Conservation (phyloP, 768 basidiomycete genomes). For the Termitomyces heimii region DNA sequence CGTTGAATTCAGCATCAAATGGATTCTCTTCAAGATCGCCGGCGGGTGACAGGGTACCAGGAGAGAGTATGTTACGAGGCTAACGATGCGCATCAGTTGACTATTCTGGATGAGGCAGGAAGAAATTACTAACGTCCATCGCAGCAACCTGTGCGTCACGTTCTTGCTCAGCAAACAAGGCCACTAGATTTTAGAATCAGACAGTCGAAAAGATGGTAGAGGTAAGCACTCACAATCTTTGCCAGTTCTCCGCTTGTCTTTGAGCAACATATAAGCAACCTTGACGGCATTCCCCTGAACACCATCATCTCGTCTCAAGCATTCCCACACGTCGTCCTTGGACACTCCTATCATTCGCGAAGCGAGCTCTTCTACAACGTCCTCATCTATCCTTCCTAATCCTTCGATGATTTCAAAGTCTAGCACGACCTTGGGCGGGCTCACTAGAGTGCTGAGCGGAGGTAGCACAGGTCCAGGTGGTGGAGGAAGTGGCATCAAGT, state of each 20-base stretch:
- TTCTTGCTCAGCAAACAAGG: constrained; percentile 80
- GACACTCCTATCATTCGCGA: constrained; percentile 65
- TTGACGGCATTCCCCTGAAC: constrained; percentile 89
- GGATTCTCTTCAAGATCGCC: constrained; percentile 71
- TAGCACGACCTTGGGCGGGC: constrained; percentile 53
- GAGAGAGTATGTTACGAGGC: constrained; percentile 70
- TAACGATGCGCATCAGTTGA: constrained; percentile 17
- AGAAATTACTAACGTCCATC: constrained; percentile 58
- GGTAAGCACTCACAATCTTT: constrained; percentile 64
- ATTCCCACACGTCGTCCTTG: constrained; percentile 85
- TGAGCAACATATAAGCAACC: constrained; percentile 90
- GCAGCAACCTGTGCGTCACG: constrained; percentile 74
- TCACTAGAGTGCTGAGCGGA: constrained; percentile 65
- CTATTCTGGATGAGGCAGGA: neutral
- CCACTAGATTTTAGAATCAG: constrained; percentile 36
- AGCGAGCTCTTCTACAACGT: constrained; percentile 81
- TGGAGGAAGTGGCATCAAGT: constrained; percentile 80
- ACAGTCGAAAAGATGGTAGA: neutral
- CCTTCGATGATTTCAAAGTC: constrained; percentile 90
- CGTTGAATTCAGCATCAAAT: constrained; percentile 71
- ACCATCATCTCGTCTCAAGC: constrained; percentile 77
- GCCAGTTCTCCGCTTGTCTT: constrained; percentile 82
- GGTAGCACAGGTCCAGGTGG: constrained; percentile 73
- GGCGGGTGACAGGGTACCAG: constrained; percentile 57
- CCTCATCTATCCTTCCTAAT: constrained; percentile 87